Conservation (phyloP, 768 basidiomycete genomes). For the Kwoniella shandongensis region DNA sequence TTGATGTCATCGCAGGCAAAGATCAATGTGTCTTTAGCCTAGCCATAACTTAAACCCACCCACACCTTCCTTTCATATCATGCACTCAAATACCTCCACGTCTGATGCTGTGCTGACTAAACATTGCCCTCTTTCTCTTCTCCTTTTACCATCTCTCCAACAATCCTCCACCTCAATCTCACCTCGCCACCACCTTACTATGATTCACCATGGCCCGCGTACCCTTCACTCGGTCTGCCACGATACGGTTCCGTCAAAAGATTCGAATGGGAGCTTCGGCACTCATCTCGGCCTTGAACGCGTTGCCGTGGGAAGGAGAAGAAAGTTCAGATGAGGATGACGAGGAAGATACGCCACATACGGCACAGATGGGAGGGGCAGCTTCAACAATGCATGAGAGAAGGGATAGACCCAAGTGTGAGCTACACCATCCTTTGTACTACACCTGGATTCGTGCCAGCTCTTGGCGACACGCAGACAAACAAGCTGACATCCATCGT, state of each 20-base stretch:
- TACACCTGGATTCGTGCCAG: too few species aligned
- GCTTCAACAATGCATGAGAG: constrained; percentile 8
- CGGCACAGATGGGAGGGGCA: constrained; percentile 9
- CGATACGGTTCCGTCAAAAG: constrained; percentile 16
- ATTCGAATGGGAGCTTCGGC: constrained; percentile 49
- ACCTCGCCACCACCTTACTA: background rate
- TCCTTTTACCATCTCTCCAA: background rate
- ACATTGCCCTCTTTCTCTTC: too few species aligned
- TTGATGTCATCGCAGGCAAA: too few species aligned
- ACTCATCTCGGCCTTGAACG: constrained; percentile 45
- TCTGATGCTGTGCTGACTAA: background rate
- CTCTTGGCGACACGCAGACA: too few species aligned
- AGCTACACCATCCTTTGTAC: too few species aligned
- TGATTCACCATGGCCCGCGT: constrained; percentile 5
- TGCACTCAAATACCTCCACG: background rate
- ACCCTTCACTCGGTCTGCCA: background rate
- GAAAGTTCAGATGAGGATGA: constrained; percentile 33
- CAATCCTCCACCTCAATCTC: background rate
- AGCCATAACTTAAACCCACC: too few species aligned
- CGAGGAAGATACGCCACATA: constrained; percentile 12
- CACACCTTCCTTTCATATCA: background rate
- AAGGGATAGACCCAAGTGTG: constrained; percentile 24
- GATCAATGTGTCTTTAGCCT: too few species aligned
- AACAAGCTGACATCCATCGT: background rate
- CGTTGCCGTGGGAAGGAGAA: constrained; percentile 40